Percentiles rank a stretch among this genome's conserved stretches.
phyloP scores from a whole-genome alignment of 1,139 yeast species.

The Blastobotrys aristatus region DNA sequence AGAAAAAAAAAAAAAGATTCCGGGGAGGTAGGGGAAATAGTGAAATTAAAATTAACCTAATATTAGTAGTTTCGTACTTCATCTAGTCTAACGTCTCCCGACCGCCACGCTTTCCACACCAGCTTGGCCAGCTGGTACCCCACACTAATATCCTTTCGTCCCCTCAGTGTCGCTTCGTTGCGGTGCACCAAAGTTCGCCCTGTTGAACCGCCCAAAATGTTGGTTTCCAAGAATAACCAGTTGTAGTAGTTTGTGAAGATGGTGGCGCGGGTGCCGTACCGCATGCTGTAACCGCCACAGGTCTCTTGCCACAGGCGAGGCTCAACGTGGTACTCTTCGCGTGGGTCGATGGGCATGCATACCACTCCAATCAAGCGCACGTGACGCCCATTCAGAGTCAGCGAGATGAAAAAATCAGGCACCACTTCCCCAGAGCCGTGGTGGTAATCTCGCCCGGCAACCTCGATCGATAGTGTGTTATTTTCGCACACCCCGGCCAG shows the following conservation, averaged over 20 bases:
- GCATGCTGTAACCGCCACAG: background rate
- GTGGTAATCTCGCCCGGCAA: slow-evolving; percentile 1
- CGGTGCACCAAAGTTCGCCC: slow-evolving; percentile 3
- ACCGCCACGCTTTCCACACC: slow-evolving; percentile 2
- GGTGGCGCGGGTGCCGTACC: slow-evolving; percentile 2
- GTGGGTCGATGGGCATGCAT: slow-evolving; percentile 1
- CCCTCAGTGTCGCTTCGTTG: background rate
- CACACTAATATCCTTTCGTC: background rate
- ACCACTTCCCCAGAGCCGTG: background rate
- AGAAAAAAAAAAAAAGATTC: too few species aligned
- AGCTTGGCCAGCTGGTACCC: background rate
- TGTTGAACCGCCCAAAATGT: background rate
- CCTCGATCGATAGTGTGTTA: slow-evolving; percentile 2
- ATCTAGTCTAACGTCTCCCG: background rate
- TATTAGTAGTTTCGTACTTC: background rate
- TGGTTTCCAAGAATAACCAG: slow-evolving; percentile 6
- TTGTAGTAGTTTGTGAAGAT: slow-evolving; percentile 4
- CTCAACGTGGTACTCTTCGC: background rate
- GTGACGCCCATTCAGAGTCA: background rate
- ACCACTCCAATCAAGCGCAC: background rate
- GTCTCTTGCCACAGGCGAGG: background rate
- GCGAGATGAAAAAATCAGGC: slow-evolving; percentile 1
- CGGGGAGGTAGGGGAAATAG: too few species aligned
- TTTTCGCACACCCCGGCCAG: slow-evolving; percentile 1
- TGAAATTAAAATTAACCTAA: too few species aligned